Evolutionary conservation across 345 rosid genomes (phyloP).

Genomic region (Psidium guajava): DNA sequence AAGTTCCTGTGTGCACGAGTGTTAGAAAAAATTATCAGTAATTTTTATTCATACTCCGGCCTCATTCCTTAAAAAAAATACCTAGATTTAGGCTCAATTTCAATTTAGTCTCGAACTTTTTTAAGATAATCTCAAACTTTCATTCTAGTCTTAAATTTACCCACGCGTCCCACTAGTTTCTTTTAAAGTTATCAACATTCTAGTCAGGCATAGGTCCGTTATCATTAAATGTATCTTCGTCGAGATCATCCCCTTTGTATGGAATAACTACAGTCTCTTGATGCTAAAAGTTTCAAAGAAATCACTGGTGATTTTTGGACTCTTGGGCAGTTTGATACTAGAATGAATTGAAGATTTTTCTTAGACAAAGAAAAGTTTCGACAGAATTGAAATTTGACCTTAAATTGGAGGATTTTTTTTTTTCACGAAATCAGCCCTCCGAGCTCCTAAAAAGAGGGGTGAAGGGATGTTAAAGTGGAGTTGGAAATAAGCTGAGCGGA

Average conservation of each 20-base stretch:
- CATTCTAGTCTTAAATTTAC: too few relatives aligned
- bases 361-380: too few relatives aligned
- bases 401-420: too few relatives aligned
- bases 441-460: neutral
- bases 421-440: too few relatives aligned
- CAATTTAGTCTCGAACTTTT: too few relatives aligned
- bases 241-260: neutral
- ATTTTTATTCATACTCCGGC: too few relatives aligned
- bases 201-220: neutral
- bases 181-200: neutral
- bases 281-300: rapidly evolving
- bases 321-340: neutral
- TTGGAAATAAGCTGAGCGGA: neutral
- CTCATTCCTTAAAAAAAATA: too few relatives aligned
- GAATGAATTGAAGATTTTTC: neutral
- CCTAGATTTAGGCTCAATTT: too few relatives aligned
- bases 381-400: too few relatives aligned
- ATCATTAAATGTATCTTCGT: neutral
- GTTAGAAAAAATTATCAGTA: too few relatives aligned
- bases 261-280: neutral
- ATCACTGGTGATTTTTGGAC: neutral
- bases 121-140: too few relatives aligned
- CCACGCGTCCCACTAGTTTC: neutral
- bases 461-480: neutral
- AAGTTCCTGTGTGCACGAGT: too few relatives aligned